Base-by-base conservation (phyloP, 2,329 filamentous ascomycete species). In the Talaromyces sp. region DNA sequence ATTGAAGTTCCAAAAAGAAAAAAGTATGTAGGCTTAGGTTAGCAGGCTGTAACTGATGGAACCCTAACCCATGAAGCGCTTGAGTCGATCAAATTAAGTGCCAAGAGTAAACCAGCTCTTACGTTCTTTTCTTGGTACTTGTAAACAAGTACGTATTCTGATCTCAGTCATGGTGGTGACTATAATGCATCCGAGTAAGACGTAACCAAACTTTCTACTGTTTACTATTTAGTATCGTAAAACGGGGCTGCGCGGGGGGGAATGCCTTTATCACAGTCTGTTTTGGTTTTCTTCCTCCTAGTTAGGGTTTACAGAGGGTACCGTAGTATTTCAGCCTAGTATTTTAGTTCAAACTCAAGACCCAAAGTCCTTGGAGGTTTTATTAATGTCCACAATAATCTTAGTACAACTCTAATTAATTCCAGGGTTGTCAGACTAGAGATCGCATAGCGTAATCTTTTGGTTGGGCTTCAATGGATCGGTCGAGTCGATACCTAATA, bases 241-340 rank as follows among this genome's bases (percentile, higher is more conserved):
- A 47, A 63, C 15, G 37, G 45, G 63, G 65, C 59, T 50, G 45
- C 47, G 59, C 45, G 35, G 41, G 43, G 43, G 45, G n/a, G 13
- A 56, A 37, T 22, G 19, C 58, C 59, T 61, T 31, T 61, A 52
- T 52, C 45, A 61, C 45, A 61, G 45, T 17, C 2, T 35, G 33
- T 19, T n/a, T 49, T 61, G 49, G 49, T 60, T 49, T 31, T 31
- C 27, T 8, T 37, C 52, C 33, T 39, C 27, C 31, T 54, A 39
- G 33, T 39, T 25, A 56, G 9, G 31, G 50, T n/a, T 56, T 37
- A 15, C 19, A 17, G 31, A 54, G 50, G n/a, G n/a, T 25, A 50
- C 47, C 27, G 50, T 56, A 56, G 33, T 56, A 56, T 56, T 56
- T 22, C 33, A 39, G 52, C 33, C 50, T 49, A 27, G 45, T 47